Percentiles rank a stretch among this genome's conserved stretches.
These are phyloP conservation scores for Cicer bijugum DNA, from an alignment of 306 rosid genomes.

Conservation along the genomic window DNA sequence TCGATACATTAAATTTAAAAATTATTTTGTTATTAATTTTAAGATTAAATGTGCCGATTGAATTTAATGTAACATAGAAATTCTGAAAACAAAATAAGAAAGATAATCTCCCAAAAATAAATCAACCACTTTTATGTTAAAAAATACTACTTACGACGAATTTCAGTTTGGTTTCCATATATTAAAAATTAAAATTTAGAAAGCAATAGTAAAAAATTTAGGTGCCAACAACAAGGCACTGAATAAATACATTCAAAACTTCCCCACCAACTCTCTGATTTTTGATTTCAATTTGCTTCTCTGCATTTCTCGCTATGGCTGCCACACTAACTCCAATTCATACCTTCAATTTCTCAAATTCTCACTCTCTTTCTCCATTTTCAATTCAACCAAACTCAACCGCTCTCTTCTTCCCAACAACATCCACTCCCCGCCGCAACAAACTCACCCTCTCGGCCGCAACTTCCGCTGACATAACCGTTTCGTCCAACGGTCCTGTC, in stretches of 20 bases:
- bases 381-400: slow-evolving; percentile 21
- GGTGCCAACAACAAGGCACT: background rate
- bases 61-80: too few relatives aligned
- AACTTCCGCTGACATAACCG: slow-evolving; percentile 30
- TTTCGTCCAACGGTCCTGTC: slow-evolving; percentile 45
- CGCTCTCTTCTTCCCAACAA: slow-evolving; percentile 7
- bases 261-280: background rate
- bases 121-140: too few relatives aligned
- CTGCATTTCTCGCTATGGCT: slow-evolving; percentile 50
- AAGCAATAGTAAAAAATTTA: background rate
- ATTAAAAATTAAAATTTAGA: too few relatives aligned
- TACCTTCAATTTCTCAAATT: slow-evolving; percentile 19
- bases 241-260: background rate
- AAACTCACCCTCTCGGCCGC: slow-evolving; percentile 52
- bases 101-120: too few relatives aligned
- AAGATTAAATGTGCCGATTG: too few relatives aligned
- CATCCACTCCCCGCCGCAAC: slow-evolving; percentile 32
- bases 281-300: background rate
- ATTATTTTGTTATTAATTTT: too few relatives aligned
- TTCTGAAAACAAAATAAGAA: too few relatives aligned
- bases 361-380: slow-evolving; percentile 30
- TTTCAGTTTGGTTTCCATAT: too few relatives aligned
- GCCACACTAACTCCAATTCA: slow-evolving; percentile 43
- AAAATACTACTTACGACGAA: too few relatives aligned
- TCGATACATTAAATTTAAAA: too few relatives aligned